Base-by-base conservation (phyloP, 2,329 filamentous ascomycete genomes). In the Berkeleyomyces rouxiae region DNA sequence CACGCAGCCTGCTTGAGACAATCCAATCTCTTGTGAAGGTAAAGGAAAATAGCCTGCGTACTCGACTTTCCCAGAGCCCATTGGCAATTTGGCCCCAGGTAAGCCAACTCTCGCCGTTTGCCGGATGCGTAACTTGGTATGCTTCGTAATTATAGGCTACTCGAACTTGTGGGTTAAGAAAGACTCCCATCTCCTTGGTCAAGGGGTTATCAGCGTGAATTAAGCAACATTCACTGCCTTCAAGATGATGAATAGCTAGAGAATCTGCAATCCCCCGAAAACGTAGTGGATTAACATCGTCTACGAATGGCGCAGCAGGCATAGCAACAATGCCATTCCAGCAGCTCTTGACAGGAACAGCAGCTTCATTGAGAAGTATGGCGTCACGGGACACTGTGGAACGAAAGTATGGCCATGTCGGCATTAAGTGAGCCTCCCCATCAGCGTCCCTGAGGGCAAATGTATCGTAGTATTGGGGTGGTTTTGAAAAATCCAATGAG, bases 221-320 rank as follows among this genome's bases (percentile, higher is more conserved):
- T 61, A 91, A 79, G 71, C 88, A 91, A 74, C 87, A 90, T 72
- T 91, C 87, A 11, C 83, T 87, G n/a, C 78, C 87, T 71, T 91
- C 88, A 36, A 90, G 75, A 68, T 88, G 86, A 36, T 75, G 68
- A 6, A 71, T 68, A 2, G 82, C 82, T 1, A 92, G 79, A 3
- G 77, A 78, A 68, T 88, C 85, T 0, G 80, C 69, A 31, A 87
- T 76, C 3, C 78, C 84, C 7, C 86, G 81, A 71, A 88, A 88
- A n/a, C 73, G 75, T 0, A 88, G 70, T 1, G 57, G 46, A 55
- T 68, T 67, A 2, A 69, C 69, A 1, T 72, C 69, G 1, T 73
- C 74, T 66, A 81, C 77, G 68, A 84, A 84, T 0, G 82, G 80
- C 7, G 74, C 73, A 0, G 80, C 77, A 31, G 80, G 76, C 73